Evolutionary conservation across 2,329 filamentous ascomycete species (phyloP), one percentile per base, ranked within the genome.

Genomic region (Penicillium olsonii): DNA sequence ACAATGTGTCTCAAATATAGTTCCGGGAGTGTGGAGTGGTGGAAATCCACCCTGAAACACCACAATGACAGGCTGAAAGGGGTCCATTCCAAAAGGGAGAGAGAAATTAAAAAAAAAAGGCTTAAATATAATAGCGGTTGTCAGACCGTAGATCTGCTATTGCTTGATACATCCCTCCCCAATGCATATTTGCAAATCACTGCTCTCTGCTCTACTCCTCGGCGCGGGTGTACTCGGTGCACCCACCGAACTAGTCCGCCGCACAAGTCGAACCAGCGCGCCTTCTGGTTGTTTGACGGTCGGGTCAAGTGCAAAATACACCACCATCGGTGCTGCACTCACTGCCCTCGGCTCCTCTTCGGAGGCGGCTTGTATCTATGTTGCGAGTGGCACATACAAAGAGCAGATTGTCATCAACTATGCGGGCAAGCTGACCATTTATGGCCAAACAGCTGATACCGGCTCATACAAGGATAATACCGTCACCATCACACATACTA

Each of bases 371-470:
- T 70, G 68, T 33, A 70, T 71, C 37, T 71, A 63, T 37, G 51
- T 71, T 19, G 59, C 60, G 11, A 53, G 59, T 14, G 68, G 68
- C 12, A 69, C 65, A 0, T 71, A 70, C 37, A 42, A 54, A 2
- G 68, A 70, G 39, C 64, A 69, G 45, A 47, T 69, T 5, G 61
- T 54, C 14, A 62, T 70, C 44, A 44, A 55, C 20, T 69, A 68
- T 44, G 43, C 40, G 0, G 68, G 67, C 1, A 40, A 47, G 1
- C 48, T 70, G 18, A 68, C 66, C 0, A 20, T 70, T 2, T 70
- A 70, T 22, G 68, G 67, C 1, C 57, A 66, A 42, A 70, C 68
- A 0, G 55, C 54, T 1, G 50, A 70, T 45, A 65, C 59, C 0
- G 48, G 48, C 2, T 52, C 53, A 1, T 70, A 69, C 45, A 61